Base-by-base conservation (phyloP, 805 yeast species). In the Zygotorulaspora danielsina region DNA sequence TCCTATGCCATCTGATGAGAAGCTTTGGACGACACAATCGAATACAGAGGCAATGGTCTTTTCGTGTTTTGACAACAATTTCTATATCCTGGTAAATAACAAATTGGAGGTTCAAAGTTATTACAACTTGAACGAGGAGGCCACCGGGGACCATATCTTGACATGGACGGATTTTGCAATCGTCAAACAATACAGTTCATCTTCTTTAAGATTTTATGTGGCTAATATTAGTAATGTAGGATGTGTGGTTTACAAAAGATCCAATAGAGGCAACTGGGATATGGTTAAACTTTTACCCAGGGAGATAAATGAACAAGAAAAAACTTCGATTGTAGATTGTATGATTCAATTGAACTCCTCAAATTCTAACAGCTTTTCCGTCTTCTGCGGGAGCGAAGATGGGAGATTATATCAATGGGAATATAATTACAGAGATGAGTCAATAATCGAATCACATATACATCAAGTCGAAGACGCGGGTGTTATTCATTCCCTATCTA, bases 211-310 rank as follows among this genome's bases (percentile, higher is more conserved):
- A 11, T 48, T 35, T 25, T 39, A 24, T 17, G 32, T 45, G 12
- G 47, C 37, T 8, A 47, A 50, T 28, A 28, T 53, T 1, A 43
- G 48, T 1, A 52, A 55, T 34, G 9, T 47, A 18, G 58, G 60
- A 2, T 48, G 56, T 24, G 25, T 45, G 2, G 34, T 55, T 9
- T 52, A 44, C 36, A 46, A 44, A 34, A 46, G 51, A 32, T 37
- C 49, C 8, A 44, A 41, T 3, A 35, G 49, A 16, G 55, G 54
- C 6, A 34, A 45, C 25, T 54, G 58, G 58, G 51, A 51, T 7
- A 26, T 42, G 12, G 12, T 50, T 5, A 28, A 41, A 9, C 20
- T 31, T 8, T 33, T 47, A 8, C 33, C 28, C 21, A 41, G 46
- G 28, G 30, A 29, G n/a, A n/a, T 11, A 2, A 24, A 27, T 1